Base-by-base conservation (phyloP, 1,284 basidiomycete genomes). In the Testicularia cyperi region DNA sequence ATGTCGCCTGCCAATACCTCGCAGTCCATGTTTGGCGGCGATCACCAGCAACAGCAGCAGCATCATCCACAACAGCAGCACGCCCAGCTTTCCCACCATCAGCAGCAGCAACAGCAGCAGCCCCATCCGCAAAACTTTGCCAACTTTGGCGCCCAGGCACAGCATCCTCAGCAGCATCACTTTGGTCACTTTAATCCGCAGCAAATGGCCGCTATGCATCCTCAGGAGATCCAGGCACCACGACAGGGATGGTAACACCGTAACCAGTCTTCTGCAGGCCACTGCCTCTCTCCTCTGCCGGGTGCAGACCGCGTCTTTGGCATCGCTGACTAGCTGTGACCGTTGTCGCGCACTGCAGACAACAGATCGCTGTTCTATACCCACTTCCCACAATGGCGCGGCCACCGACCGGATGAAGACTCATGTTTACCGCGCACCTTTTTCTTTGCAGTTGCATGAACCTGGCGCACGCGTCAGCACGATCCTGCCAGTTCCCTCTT, bases 171-270 rank as follows among this genome's bases (percentile, higher is more conserved):
- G 22, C 18, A 44, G 6, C 37, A 40, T 10, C 44, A 53, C 12
- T 61, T 55, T 26, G 51, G 46, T 1, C 57, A 61, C 27, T 61
- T 54, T 23, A 53, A 48, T 25, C 57, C 57, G 6, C 57, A 61
- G n/a, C 57, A 61, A 19, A 14, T 61, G 28, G 42, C 44, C 1
- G 18, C 18, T 3, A 36, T 41, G 33, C 44, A 53, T 27, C 41
- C 44, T 14, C 55, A 53, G 27, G 56, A 60, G 38, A 60, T 60
- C 34, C 47, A 47, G 29, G 47, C 47, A 13, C 49, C 56, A 12
- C 21, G 56, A 29, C 56, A 49, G 4, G 51, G 51, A 0, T 61
- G 57, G 57, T 61, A 23, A 29, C 18, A 6, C n/a, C n/a, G n/a
- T n/a, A n/a, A n/a, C n/a, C n/a, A n/a, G n/a, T n/a, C n/a, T n/a